A percentile compares a stretch with the other conserved stretches of the same genome.
Conservation (phyloP, 2,329 filamentous ascomycete genomes). For the Westerdykella aurantiaca region DNA sequence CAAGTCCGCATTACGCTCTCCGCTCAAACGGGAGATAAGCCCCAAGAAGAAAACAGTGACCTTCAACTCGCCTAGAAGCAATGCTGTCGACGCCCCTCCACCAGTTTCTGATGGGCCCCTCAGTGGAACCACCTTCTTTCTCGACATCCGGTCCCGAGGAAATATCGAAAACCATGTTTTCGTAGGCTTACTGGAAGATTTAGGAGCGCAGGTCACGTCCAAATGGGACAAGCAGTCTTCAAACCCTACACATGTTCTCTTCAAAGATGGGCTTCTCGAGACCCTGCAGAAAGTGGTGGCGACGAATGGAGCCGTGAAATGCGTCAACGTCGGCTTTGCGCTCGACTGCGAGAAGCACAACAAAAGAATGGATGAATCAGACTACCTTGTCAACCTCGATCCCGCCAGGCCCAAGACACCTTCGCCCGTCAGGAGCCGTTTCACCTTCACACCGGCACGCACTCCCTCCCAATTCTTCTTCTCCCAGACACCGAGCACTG, state of each 20-base stretch:
- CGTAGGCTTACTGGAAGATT: constrained; percentile 68
- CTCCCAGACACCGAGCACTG: constrained; percentile 12
- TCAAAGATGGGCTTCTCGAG: constrained; percentile 75
- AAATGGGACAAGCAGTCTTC: constrained; percentile 54
- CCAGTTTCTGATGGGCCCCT: constrained; percentile 23
- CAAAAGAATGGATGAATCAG: constrained; percentile 28
- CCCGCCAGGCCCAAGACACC: constrained; percentile 17
- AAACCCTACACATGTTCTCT: constrained; percentile 83
- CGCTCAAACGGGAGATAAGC: constrained; percentile 26
- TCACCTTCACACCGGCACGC: constrained; percentile 26
- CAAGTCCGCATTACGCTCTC: constrained; percentile 33
- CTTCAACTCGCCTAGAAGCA: constrained; percentile 14
- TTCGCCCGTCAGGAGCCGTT: constrained; percentile 12
- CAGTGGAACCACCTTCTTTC: constrained; percentile 66
- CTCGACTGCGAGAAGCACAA: constrained; percentile 52
- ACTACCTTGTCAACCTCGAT: constrained; percentile 28
- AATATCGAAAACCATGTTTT: constrained; percentile 58
- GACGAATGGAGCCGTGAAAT: constrained; percentile 68
- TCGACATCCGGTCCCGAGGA: constrained; percentile 78
- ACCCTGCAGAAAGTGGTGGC: constrained; percentile 76
- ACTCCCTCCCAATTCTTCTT: constrained; percentile 26
- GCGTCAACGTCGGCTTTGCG: constrained; percentile 83
- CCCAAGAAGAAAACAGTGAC: constrained; percentile 36
- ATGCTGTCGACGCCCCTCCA: constrained; percentile 18
- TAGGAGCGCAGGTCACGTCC: constrained; percentile 75